phyloP scores from a whole-genome alignment of 2,329 filamentous ascomycete genomes.

The Elsinoe perseae region DNA sequence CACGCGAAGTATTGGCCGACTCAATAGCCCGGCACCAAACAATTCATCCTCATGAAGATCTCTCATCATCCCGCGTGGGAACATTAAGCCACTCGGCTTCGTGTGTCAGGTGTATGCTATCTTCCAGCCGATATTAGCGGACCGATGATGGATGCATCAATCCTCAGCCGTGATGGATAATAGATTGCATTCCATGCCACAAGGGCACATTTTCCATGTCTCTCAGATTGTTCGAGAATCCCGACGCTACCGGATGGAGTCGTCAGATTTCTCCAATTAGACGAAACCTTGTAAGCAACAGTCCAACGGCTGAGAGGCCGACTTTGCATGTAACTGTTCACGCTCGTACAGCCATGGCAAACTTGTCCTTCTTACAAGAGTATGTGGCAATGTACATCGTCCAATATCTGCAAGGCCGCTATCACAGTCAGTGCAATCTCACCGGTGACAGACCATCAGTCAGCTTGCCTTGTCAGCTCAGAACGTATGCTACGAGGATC shows the following conservation, averaged over 20 bases:
- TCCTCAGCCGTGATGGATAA: conserved; percentile 3
- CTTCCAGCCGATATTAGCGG: conserved; percentile 2
- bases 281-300: conserved; percentile 1
- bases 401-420: conserved; percentile 2
- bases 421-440: neutral
- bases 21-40: neutral
- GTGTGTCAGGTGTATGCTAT: neutral
- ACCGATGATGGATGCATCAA: neutral
- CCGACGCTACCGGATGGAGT: conserved; percentile 3
- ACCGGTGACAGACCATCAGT: neutral
- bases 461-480: conserved; percentile 1
- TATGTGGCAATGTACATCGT: conserved; percentile 1
- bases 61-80: conserved; percentile 3
- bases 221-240: conserved; percentile 8
- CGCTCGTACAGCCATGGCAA: neutral
- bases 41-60: neutral
- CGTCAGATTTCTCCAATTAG: conserved; percentile 11
- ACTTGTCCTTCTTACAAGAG: neutral
- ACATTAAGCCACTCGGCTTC: neutral
- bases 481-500: neutral
- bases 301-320: neutral
- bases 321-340: neutral
- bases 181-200: conserved; percentile 2
- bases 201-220: neutral
- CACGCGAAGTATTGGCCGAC: neutral